Percentiles rank a stretch among this genome's conserved stretches.
Conservation (phyloP, 2,329 filamentous ascomycete species). For the Xylaria sp. region DNA sequence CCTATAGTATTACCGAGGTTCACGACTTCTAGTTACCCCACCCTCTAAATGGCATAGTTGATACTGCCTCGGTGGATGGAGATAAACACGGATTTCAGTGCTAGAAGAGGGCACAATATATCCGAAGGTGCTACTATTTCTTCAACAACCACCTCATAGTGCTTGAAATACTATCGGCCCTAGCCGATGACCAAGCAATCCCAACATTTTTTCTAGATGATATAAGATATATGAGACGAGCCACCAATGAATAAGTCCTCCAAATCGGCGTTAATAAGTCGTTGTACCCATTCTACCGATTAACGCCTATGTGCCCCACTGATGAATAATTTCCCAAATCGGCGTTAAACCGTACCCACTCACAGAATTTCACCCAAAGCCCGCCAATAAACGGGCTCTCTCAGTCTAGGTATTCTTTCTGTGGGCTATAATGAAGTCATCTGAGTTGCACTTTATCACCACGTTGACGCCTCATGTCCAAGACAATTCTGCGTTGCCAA, state of each 20-base stretch:
- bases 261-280: background rate
- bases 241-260: background rate
- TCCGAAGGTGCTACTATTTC: no score
- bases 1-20: background rate
- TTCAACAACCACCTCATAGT: no score
- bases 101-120: no score
- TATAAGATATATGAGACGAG: background rate
- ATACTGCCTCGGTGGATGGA: background rate
- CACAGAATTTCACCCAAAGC: background rate
- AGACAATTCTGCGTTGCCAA: background rate
- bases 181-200: background rate
- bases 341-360: background rate
- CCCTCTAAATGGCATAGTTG: background rate
- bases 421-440: no score
- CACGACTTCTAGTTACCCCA: background rate
- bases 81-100: background rate
- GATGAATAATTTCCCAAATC: no score
- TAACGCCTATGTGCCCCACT: no score
- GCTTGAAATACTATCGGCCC: no score
- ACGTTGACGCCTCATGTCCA: conserved; percentile 15
- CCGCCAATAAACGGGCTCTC: no score
- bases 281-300: no score
- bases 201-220: background rate
- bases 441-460: no score
- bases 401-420: no score